Percentiles rank a stretch among this genome's conserved stretches.
These are phyloP conservation scores for Triangularia setosa DNA, from an alignment of 2,329 filamentous ascomycete genomes.

Conservation along the genomic window DNA sequence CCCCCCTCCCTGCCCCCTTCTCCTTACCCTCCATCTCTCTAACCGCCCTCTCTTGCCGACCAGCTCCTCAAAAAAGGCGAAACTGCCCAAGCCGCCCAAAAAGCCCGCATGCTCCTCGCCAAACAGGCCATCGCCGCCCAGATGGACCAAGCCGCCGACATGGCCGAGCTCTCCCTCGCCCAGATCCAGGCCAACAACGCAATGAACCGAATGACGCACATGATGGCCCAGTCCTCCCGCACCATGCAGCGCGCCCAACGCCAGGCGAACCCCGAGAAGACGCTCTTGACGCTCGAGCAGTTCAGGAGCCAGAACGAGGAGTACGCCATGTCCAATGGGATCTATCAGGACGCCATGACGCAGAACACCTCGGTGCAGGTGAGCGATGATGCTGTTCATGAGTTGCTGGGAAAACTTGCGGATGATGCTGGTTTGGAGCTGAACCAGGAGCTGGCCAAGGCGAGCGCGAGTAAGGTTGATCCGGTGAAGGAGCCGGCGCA, in stretches of 20 bases:
- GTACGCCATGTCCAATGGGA: conserved; percentile 62
- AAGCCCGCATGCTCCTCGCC: conserved; percentile 58
- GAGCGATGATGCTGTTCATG: conserved; percentile 80
- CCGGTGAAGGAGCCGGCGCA: conserved; percentile 50
- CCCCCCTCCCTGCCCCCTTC: not conserved
- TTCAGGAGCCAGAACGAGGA: conserved; percentile 61
- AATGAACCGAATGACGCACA: conserved; percentile 62
- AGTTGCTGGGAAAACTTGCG: conserved; percentile 77
- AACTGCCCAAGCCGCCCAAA: conserved; percentile 60
- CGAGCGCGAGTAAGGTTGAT: conserved; percentile 54
- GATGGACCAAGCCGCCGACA: conserved; percentile 62
- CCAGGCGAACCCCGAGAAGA: conserved; percentile 58
- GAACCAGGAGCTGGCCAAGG: conserved; percentile 64
- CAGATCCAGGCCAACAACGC: conserved; percentile 63
- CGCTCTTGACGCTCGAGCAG: conserved; percentile 57
- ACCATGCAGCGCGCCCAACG: conserved; percentile 57
- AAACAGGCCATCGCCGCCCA: conserved; percentile 60
- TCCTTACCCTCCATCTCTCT: not conserved
- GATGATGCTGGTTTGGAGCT: conserved; percentile 86
- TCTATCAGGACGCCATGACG: conserved; percentile 82
- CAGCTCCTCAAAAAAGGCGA: conserved; percentile 58
- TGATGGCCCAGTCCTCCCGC: conserved; percentile 57
- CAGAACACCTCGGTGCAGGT: conserved; percentile 70
- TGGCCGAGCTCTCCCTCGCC: conserved; percentile 56
- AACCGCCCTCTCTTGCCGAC: not conserved